phyloP scores from a whole-genome alignment of 2,329 filamentous ascomycete genomes.

The Amesomyces nigricolor region DNA sequence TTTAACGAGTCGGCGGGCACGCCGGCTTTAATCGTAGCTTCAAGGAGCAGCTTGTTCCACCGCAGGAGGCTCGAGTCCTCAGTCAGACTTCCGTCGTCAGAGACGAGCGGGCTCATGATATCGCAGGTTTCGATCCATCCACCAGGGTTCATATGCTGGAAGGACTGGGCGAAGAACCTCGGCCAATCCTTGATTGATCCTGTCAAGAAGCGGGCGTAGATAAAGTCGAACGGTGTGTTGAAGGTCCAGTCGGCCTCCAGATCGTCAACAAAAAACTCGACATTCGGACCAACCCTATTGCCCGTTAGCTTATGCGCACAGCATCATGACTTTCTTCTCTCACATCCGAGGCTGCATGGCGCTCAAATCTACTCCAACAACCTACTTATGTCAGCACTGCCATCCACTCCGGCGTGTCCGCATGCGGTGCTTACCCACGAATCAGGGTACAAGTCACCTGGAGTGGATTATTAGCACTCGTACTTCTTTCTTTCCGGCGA shows the following conservation, averaged over 20 bases:
- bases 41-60: slow-evolving; percentile 13
- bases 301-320: background rate
- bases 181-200: slow-evolving; percentile 19
- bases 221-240: slow-evolving; percentile 19
- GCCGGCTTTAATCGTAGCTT: slow-evolving; percentile 1
- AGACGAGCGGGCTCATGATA: slow-evolving; percentile 10
- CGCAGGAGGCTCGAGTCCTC: slow-evolving; percentile 5
- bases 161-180: slow-evolving; percentile 1
- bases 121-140: slow-evolving; percentile 24
- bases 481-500: background rate
- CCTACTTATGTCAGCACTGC: slow-evolving; percentile 5
- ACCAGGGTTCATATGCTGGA: slow-evolving; percentile 16
- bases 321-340: background rate
- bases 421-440: no score
- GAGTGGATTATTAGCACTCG: no score
- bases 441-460: no score
- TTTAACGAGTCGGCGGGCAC: slow-evolving; percentile 5
- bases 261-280: slow-evolving; percentile 43
- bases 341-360: slow-evolving; percentile 31
- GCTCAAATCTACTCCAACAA: slow-evolving; percentile 33
- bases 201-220: slow-evolving; percentile 17
- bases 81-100: slow-evolving; percentile 15
- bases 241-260: slow-evolving; percentile 21
- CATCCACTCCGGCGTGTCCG: no score
- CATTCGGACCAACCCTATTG: slow-evolving; percentile 42